Base-by-base conservation (phyloP, 2,329 filamentous ascomycete species). In the Fusarium proliferatum region DNA sequence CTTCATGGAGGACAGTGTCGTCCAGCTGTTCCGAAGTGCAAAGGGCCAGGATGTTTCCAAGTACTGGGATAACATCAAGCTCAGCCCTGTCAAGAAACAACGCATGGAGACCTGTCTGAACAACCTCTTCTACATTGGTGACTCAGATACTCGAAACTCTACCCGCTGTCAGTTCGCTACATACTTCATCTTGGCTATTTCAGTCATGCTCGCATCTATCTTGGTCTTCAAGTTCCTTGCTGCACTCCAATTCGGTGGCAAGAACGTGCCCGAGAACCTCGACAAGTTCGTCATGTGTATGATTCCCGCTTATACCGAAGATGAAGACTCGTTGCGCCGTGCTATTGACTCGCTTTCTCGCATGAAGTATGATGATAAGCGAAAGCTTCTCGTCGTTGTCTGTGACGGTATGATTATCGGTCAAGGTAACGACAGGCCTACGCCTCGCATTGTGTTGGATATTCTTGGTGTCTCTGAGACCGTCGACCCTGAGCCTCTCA, bases 351-450 rank as follows among this genome's bases (percentile, higher is more conserved):
- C 96, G 1, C 93, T 94, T 67, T 95, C 96, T 34, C 90, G 95
- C 69, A 98, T 98, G 95, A 92, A 91, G 75, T 99, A 99, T 80
- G 96, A 99, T 79, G 96, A 99, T 81, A 99, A 99, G 86, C 94
- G 96, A 79, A 99, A 99, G 86, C 88, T 99, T 17, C 87, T 99
- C 33, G 91, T 97, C 74, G 88, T 99, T 70, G 88, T 99, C 73
- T 99, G 96, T 79, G 96, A 99, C 80, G 96, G 96, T 84, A 98
- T 99, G 96, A 99, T 99, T 86, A 97, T 99, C 75, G 96, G 96
- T 79, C 95, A 98, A 85, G 96, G 96, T 79, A 99, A 99, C 83
- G 96, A 99, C 81, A 90, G 95, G 70, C 94, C 96, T 11, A 99
- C 96, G 1, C 96, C 96, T 48, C 91, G 95, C 70, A 99, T 99